These are phyloP conservation scores for Larix kaempferi DNA, from an alignment of 75 land plant genomes.

Conservation along the genomic window DNA sequence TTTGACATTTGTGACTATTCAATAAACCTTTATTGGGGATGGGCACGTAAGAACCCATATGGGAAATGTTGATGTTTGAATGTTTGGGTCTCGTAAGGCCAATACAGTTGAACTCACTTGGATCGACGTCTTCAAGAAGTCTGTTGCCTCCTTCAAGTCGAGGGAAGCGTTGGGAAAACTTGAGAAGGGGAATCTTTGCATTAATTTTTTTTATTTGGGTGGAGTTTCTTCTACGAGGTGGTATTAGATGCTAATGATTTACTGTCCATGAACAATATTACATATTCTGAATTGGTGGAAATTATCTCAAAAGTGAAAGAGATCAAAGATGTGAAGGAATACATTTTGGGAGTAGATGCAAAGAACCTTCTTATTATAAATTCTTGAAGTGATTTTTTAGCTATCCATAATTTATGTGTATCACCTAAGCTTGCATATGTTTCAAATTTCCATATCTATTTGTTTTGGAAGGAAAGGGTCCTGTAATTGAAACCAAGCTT, in stretches of 20 bases:
- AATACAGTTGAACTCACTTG: too few relatives aligned
- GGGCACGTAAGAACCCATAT: too few relatives aligned
- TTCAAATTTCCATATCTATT: not conserved
- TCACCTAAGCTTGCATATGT: too few relatives aligned
- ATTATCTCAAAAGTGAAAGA: conserved; percentile 70
- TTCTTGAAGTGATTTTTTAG: conserved; percentile 96
- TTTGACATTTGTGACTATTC: too few relatives aligned
- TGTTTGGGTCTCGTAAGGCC: too few relatives aligned
- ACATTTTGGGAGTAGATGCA: conserved; percentile 73
- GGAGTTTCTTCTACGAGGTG: conserved; percentile 56
- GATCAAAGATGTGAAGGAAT: conserved; percentile 73
- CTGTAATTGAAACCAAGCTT: conserved; percentile 94
- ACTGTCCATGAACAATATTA: conserved; percentile 94
- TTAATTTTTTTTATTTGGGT: too few relatives aligned
- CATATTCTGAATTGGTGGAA: conserved; percentile 74
- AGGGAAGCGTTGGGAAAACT: too few relatives aligned
- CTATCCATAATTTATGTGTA: conserved; percentile 20
- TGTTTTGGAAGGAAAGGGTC: conserved; percentile 44
- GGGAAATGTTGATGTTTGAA: too few relatives aligned
- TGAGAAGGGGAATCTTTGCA: too few relatives aligned
- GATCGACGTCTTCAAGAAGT: too few relatives aligned
- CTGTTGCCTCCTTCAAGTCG: too few relatives aligned
- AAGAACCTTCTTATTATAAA: conserved; percentile 75
- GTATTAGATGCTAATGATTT: conserved; percentile 92
- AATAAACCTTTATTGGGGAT: too few relatives aligned